Base-by-base conservation (phyloP, 306 rosid genomes). In the Casuarina glauca region DNA sequence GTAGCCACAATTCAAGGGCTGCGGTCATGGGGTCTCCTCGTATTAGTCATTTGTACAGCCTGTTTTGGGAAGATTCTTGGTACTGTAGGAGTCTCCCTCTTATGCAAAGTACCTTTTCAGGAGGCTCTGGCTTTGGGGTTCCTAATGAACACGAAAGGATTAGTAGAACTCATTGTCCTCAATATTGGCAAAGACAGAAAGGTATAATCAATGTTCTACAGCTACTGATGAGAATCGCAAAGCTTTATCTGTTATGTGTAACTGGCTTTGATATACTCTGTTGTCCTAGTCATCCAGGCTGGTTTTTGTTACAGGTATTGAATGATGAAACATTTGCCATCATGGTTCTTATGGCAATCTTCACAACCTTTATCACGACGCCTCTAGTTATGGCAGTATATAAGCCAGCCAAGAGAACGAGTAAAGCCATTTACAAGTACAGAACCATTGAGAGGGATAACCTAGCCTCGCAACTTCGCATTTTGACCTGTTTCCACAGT, bases 241-340 rank as follows among this genome's bases (percentile, higher is more conserved):
- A 57, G 32, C 32, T 26, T 26, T 26, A 26, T 26, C 32, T 26
- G 32, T 26, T 26, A 26, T 26, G 32, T 26, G 32, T 26, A 26
- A 26, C 32, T 26, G 32, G 32, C 32, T 26, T 26, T 26, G 32
- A 26, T 26, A 26, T 26, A 26, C 32, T 26, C 32, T 26, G 32
- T 26, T 26, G 32, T 26, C 32, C 32, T 26, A 26, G 1, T 26
- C 32, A 26, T 26, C 32, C 32, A 26, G 32, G 53, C 50, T 41
- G 26, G 70, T 52, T 74, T 63, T 63, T 60, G 81, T 76, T 86
- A 80, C 91, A 91, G 98, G 98, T 94, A 61, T 85, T 94, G 85
- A 91, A 91, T 86, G 97, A 94, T 76, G 91, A 94, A 76, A 94
- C 97, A 36, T 94, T 94, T 80, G 96, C 97, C 38, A 88, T 94